phyloP scores from a whole-genome alignment of 257 asterid species.

The Plantago ovata region DNA sequence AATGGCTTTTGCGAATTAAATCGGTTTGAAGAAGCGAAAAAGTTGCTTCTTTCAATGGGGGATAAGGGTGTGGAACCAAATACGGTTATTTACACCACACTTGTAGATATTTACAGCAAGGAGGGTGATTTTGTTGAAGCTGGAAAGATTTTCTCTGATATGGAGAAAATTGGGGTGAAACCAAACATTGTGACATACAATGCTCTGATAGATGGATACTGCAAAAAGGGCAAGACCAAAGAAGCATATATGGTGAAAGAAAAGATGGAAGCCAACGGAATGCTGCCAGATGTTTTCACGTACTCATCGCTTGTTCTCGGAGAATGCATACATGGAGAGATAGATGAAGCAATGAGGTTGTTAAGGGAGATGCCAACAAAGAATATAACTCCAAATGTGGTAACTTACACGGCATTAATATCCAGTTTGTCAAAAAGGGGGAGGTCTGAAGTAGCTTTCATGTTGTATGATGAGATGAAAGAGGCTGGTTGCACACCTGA shows the following conservation, averaged over 20 bases:
- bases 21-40: conserved; percentile 61
- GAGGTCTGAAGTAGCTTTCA: conserved; percentile 80
- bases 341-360: conserved; percentile 53
- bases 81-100: conserved; percentile 51
- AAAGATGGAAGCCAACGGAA: conserved; percentile 50
- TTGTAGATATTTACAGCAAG: conserved; percentile 55
- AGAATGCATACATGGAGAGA: conserved; percentile 55
- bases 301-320: conserved; percentile 74
- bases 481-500: conserved; percentile 63
- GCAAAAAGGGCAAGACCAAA: conserved; percentile 44
- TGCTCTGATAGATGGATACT: conserved; percentile 51
- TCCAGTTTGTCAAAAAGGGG: conserved; percentile 70
- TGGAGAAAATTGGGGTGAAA: conserved; percentile 43
- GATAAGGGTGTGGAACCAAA: conserved; percentile 56
- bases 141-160: conserved; percentile 32
- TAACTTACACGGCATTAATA: conserved; percentile 62
- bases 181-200: conserved; percentile 50
- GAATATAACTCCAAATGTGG: conserved; percentile 42
- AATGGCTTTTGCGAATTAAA: conserved; percentile 56
- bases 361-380: conserved; percentile 51
- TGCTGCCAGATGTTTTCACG: conserved; percentile 59
- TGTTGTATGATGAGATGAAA: conserved; percentile 76
- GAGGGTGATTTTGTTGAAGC: conserved; percentile 66
- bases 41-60: conserved; percentile 52
- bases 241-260: conserved; percentile 38